Evolutionary conservation across 768 basidiomycete genomes (phyloP).

Genomic region (Tremella yokohamensis): DNA sequence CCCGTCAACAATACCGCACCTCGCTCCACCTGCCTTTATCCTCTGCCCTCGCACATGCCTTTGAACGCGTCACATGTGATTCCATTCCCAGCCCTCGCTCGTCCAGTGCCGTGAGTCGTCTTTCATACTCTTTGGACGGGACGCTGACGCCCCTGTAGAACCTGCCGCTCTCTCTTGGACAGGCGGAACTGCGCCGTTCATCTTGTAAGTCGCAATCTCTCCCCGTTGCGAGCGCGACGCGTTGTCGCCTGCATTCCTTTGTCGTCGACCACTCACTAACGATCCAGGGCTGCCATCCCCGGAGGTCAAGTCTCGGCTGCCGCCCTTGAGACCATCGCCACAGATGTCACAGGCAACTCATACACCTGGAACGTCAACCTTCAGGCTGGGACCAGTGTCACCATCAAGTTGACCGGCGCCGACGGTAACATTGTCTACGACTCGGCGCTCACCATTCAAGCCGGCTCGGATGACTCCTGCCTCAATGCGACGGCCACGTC

Average conservation of each 20-base stretch:
- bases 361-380: constrained; percentile 43
- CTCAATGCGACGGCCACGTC: constrained; percentile 13
- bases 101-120: constrained; percentile 36
- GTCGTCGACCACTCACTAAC: neutral
- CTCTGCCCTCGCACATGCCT: constrained; percentile 7
- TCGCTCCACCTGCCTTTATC: neutral
- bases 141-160: constrained; percentile 13
- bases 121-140: neutral
- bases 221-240: neutral
- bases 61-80: neutral
- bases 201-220: constrained; percentile 25
- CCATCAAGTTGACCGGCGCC: constrained; percentile 43
- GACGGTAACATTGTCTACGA: constrained; percentile 41
- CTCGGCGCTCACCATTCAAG: constrained; percentile 28
- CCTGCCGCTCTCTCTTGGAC: constrained; percentile 31
- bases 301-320: constrained; percentile 38
- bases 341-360: constrained; percentile 22
- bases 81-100: constrained; percentile 26
- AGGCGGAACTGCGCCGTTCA: constrained; percentile 39
- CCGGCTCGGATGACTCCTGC: constrained; percentile 35
- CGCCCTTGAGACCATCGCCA: constrained; percentile 18
- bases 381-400: constrained; percentile 26
- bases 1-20: neutral
- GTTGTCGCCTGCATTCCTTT: neutral
- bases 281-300: constrained; percentile 52